These are phyloP conservation scores for Diatrype stigma DNA, from an alignment of 2,329 filamentous ascomycete species.

Conservation along the genomic window DNA sequence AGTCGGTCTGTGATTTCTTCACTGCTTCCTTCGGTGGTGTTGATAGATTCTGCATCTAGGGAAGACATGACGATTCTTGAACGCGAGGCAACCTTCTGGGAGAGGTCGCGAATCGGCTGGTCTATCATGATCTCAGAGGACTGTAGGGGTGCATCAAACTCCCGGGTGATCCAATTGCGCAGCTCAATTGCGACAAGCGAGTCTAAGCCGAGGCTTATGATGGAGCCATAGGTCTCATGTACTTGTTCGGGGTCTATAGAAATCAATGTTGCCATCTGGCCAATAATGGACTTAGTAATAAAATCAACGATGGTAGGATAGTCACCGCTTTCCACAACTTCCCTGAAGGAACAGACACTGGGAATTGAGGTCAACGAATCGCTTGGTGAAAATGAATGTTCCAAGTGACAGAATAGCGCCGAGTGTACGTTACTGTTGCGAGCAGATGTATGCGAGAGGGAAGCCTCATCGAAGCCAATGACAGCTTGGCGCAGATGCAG, in stretches of 20 bases:
- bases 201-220: slow-evolving; percentile 4
- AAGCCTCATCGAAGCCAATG: slow-evolving; percentile 8
- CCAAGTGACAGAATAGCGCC: slow-evolving; percentile 8
- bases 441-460: slow-evolving; percentile 2
- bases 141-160: slow-evolving; percentile 7
- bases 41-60: background rate
- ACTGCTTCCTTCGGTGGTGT: background rate
- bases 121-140: slow-evolving; percentile 5
- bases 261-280: slow-evolving; percentile 7
- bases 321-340: slow-evolving; percentile 3
- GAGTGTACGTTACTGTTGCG: slow-evolving; percentile 7
- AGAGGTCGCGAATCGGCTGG: slow-evolving; percentile 5
- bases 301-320: background rate
- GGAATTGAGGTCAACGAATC: background rate
- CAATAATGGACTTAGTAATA: slow-evolving; percentile 2
- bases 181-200: slow-evolving; percentile 8
- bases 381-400: too few relatives aligned
- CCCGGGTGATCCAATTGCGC: slow-evolving; percentile 8
- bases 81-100: slow-evolving; percentile 6
- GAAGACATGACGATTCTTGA: background rate
- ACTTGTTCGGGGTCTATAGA: slow-evolving; percentile 3
- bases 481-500: background rate
- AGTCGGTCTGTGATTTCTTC: background rate
- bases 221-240: slow-evolving; percentile 3
- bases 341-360: background rate